Conservation (phyloP, 495 filamentous ascomycete species). For the Xylaria palmicola region DNA sequence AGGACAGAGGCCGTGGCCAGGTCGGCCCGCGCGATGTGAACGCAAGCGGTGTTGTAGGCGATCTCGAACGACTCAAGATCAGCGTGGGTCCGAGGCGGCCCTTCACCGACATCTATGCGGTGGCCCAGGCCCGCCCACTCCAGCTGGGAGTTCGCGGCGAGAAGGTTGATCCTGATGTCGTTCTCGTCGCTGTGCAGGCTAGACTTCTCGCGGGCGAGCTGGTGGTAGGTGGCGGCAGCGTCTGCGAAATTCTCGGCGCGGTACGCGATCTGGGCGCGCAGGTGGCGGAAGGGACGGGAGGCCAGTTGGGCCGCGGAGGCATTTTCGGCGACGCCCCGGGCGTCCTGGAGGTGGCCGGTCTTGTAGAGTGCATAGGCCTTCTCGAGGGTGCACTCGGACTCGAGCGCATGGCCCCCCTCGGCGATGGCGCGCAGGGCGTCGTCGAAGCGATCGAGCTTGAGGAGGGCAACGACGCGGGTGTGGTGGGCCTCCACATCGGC, state of each 20-base stretch:
- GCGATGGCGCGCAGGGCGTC: slow-evolving; percentile 80
- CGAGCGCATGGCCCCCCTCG: slow-evolving; percentile 65
- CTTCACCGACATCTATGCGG: slow-evolving; percentile 38
- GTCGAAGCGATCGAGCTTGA: slow-evolving; percentile 92
- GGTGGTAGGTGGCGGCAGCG: slow-evolving; percentile 67
- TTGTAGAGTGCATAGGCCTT: slow-evolving; percentile 94
- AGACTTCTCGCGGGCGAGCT: slow-evolving; percentile 50
- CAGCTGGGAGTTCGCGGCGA: slow-evolving; percentile 80
- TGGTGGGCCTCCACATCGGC: slow-evolving; percentile 66
- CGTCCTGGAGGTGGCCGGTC: slow-evolving; percentile 69
- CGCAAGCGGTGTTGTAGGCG: slow-evolving; percentile 88
- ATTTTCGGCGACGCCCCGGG: slow-evolving; percentile 57
- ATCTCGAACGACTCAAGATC: slow-evolving; percentile 92
- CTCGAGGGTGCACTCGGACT: slow-evolving; percentile 67
- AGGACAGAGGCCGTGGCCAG: slow-evolving; percentile 72
- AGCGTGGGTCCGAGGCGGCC: slow-evolving; percentile 62
- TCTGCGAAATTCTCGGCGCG: slow-evolving; percentile 77
- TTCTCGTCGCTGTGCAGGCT: slow-evolving; percentile 67
- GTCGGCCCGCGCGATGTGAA: slow-evolving; percentile 76
- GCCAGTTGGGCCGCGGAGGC: slow-evolving; percentile 26
- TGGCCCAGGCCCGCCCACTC: slow-evolving; percentile 68
- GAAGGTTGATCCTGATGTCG: slow-evolving; percentile 81
- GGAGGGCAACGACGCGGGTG: slow-evolving; percentile 77
- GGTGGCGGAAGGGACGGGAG: slow-evolving; percentile 69
- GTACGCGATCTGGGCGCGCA: slow-evolving; percentile 88